Conservation (phyloP, 257 asterid species). For the Solanum habrochaites region DNA sequence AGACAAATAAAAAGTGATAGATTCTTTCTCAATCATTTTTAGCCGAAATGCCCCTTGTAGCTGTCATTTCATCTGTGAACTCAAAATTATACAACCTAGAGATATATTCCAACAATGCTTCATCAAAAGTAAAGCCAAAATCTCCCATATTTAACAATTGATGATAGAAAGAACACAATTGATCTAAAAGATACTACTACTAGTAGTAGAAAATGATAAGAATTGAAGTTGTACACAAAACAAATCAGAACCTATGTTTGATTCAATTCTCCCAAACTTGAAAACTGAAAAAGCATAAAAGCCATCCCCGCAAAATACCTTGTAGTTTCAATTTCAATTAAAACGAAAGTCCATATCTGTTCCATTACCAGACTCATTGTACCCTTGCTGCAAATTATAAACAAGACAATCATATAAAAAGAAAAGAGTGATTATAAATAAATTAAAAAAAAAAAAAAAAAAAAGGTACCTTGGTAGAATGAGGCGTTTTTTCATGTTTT, state of each 20-base stretch:
- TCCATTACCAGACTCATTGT: not conserved
- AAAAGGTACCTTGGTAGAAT: conserved; percentile 22
- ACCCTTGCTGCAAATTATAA: not conserved
- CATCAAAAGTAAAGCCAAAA: too few species aligned
- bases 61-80: not conserved
- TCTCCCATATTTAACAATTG: not conserved
- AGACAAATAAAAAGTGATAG: too few species aligned
- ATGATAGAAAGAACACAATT: not conserved
- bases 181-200: not conserved
- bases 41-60: not conserved
- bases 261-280: not conserved
- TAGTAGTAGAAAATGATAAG: not conserved
- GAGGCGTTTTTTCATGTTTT: conserved; percentile 18
- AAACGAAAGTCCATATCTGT: conserved; percentile 9
- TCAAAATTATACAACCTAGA: not conserved
- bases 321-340: not conserved
- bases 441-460: too few species aligned
- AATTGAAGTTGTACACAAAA: not conserved
- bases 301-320: not conserved
- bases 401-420: not conserved
- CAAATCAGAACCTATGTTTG: not conserved
- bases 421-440: not conserved
- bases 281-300: not conserved
- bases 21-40: not conserved
- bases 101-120: not conserved